These are phyloP conservation scores for Lathyrus oleraceus DNA, from an alignment of 306 rosid species.

Conservation along the genomic window DNA sequence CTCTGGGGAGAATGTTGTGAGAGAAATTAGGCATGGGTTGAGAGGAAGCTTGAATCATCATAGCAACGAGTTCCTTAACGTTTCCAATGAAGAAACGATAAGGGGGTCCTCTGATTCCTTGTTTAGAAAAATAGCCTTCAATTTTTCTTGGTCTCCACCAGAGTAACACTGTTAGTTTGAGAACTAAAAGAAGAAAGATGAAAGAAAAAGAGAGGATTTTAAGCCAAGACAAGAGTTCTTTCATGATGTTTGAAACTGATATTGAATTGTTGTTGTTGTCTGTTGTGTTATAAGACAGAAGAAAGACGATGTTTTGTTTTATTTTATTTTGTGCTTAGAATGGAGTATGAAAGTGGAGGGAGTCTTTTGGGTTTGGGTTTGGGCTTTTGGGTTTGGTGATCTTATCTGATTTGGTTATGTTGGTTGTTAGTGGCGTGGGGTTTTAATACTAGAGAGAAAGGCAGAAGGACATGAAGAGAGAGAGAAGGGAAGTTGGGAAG, in stretches of 20 bases:
- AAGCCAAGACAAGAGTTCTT: slow-evolving; percentile 44
- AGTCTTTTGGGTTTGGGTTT: slow-evolving; percentile 33
- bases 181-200: slow-evolving; percentile 34
- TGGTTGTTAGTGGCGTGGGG: slow-evolving; percentile 55
- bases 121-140: slow-evolving; percentile 68
- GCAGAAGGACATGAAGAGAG: slow-evolving; percentile 2
- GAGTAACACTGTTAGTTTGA: slow-evolving; percentile 50
- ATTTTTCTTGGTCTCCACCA: slow-evolving; percentile 95
- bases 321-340: neutral
- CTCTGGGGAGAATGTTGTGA: slow-evolving; percentile 94
- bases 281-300: neutral
- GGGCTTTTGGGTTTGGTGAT: slow-evolving; percentile 25
- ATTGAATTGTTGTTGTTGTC: neutral
- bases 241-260: slow-evolving; percentile 40
- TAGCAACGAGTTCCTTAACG: slow-evolving; percentile 65
- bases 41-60: slow-evolving; percentile 93
- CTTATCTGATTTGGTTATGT: slow-evolving; percentile 54
- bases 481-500: slow-evolving; percentile 5
- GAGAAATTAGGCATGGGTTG: slow-evolving; percentile 80
- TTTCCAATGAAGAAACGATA: slow-evolving; percentile 97
- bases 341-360: slow-evolving; percentile 22
- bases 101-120: slow-evolving; percentile 95
- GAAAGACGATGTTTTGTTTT: neutral
- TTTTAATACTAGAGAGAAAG: slow-evolving; percentile 50
- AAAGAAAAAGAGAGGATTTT: slow-evolving; percentile 45